Evolutionary conservation across 1,139 yeast species (phyloP), one percentile per base, ranked within the genome.

Genomic region (Blastobotrys malaysiensis): DNA sequence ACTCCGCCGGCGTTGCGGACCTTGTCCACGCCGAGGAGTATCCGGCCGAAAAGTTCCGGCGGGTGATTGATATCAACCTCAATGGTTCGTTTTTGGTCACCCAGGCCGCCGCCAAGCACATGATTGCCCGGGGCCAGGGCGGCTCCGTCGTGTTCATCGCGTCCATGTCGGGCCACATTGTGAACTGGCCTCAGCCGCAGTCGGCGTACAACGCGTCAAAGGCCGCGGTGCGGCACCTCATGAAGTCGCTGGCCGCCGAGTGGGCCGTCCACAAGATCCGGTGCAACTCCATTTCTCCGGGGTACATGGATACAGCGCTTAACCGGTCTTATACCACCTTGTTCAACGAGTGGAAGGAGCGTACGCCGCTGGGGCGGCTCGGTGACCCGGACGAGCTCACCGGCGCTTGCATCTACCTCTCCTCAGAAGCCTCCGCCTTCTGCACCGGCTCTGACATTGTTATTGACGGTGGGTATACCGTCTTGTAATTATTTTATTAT

Each of bases 1-100:
- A 86, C 74, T 76, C 86, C 51, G 91, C 95, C 45, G 90, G 95
- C 49, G 86, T 86, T 68, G 86, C 89, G 67, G 91, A 86, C 68
- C 81, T 86, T 66, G 84, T 79, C 70, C 86, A 88, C 50, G 93
- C 95, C 50, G 91, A 86, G 69, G 88, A 84, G 59, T 86, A 87
- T 72, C 89, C 93, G 9, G 80, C 90, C 24, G 74, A 76, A 59
- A 86, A 85, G 71, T 89, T 90, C 61, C 86, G 88, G 64, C 78
- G 83, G 31, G 81, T 87, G 52, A 75, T 86, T 75, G 83, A 83
- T 69, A 91, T 87, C 63, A 87, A 87, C 70, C 81, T 86, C 31
- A 80, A 86, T 67, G 95, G 95, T 45, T 84, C 95, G 2, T 82
- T 87, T 66, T 79, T 84, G 70, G 89, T 86, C 57, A 72, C 80